These are phyloP conservation scores for Lentinus brumalis DNA, from an alignment of 768 basidiomycete species.

Conservation along the genomic window DNA sequence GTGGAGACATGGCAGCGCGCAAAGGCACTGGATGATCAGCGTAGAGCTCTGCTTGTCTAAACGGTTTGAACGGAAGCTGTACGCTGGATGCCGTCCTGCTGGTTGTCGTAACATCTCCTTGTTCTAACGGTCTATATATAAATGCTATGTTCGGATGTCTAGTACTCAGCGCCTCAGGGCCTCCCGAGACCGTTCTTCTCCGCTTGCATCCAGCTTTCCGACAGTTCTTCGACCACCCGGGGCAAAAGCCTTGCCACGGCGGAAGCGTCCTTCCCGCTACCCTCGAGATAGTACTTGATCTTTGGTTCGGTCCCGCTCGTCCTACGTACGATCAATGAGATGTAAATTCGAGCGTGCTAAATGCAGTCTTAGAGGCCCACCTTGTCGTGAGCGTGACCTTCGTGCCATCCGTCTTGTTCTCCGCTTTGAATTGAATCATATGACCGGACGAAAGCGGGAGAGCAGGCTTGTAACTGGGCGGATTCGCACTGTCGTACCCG, in stretches of 20 bases:
- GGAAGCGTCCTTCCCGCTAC: slow-evolving; percentile 55
- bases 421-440: slow-evolving; percentile 81
- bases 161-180: slow-evolving; percentile 7
- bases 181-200: slow-evolving; percentile 47
- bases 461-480: slow-evolving; percentile 61
- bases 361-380: slow-evolving; percentile 38
- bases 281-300: slow-evolving; percentile 93
- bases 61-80: not conserved
- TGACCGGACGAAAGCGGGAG: slow-evolving; percentile 78
- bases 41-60: slow-evolving; percentile 31
- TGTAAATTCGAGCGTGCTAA: not conserved
- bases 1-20: slow-evolving; percentile 63
- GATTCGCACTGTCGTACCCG: slow-evolving; percentile 76
- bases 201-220: slow-evolving; percentile 69
- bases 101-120: not conserved
- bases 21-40: slow-evolving; percentile 57
- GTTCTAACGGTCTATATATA: not conserved
- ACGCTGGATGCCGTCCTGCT: too few relatives aligned
- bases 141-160: not conserved
- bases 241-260: slow-evolving; percentile 52
- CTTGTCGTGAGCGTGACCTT: slow-evolving; percentile 70
- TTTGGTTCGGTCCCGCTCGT: slow-evolving; percentile 93
- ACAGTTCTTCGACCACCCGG: slow-evolving; percentile 60
- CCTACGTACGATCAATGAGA: slow-evolving; percentile 35
- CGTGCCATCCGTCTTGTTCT: slow-evolving; percentile 39